phyloP scores from a whole-genome alignment of 148 eudicot genomes.

The Chenopodium quinoa region DNA sequence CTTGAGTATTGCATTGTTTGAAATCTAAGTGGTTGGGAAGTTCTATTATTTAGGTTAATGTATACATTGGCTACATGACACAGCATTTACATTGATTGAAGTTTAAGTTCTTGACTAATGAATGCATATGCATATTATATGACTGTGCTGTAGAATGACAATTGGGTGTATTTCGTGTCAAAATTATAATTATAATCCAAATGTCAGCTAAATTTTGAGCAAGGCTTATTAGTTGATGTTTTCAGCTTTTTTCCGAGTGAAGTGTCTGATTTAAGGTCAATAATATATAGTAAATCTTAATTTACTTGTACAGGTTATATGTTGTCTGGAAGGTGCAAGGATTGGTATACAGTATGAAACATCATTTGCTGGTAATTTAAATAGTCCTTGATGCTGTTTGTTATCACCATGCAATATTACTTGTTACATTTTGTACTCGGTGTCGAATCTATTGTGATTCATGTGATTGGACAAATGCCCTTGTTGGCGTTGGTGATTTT shows the following conservation, averaged over 20 bases:
- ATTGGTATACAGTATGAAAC: slow-evolving; percentile 97
- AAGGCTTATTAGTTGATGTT: neutral
- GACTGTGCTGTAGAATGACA: neutral
- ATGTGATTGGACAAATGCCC: neutral
- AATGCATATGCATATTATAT: neutral
- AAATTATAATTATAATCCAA: neutral
- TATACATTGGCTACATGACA: neutral
- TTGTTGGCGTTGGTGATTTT: slow-evolving; percentile 1
- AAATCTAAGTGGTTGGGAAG: neutral
- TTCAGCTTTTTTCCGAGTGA: neutral
- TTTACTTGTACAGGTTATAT: slow-evolving; percentile 54
- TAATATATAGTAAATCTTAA: neutral
- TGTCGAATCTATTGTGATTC: neutral
- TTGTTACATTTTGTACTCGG: neutral
- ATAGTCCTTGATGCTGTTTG: neutral
- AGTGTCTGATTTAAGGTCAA: neutral
- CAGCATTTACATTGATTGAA: neutral
- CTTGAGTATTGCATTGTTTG: neutral
- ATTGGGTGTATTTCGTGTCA: neutral
- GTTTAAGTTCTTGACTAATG: neutral
- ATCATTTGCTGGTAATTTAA: slow-evolving; percentile 77
- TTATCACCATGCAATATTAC: neutral
- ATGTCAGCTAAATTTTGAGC: neutral
- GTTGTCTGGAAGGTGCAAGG: slow-evolving; percentile 94
- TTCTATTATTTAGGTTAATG: neutral